Evolutionary conservation across 257 asterid genomes (phyloP), one percentile per base, ranked within the genome.

Genomic region (Penstemon davidsonii): DNA sequence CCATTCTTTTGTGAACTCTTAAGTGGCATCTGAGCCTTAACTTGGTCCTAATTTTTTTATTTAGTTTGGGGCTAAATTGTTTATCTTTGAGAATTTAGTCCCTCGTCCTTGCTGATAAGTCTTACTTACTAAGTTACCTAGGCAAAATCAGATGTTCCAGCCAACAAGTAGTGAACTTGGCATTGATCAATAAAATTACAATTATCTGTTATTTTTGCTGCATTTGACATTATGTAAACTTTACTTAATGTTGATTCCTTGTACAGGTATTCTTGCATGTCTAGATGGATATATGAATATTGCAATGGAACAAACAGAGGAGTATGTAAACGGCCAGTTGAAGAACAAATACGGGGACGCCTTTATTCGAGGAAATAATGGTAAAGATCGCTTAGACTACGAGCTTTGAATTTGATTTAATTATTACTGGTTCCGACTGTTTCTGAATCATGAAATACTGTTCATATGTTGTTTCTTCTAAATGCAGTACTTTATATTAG

Each of bases 281-380:
- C 80, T 93, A 68, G 98, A 93, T 82, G 98, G 98, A 59, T 93
- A 90, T 73, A 93, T 93, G 96, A 93, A 93, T 68, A 93, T 93
- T 58, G 98, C 98, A 2, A 93, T 93, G 98, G 98, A 93, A 70
- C 97, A 93, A 76, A 93, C 98, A 5, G 98, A 93, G 83, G 98
- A 93, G 81, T 93, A 93, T 56, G 98, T 93, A 51, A 93, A 90
- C 33, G 98, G 98, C 53, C 98, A 93, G 75, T 72, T 90, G 90
- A 93, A 93, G 81, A 90, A 90, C 76, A 93, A 93, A 61, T 93
- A 93, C 25, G 98, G 98, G 4, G 98, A 93, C 75, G 98, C 98
- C 73, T 93, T 93, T 71, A 93, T 93, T 54, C 83, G 98, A 12
- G 98, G 98, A 83, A 93, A 93, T 55, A 93, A 93, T 61, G 98